These are phyloP conservation scores for Hapsidospora chrysogenum DNA, from an alignment of 495 filamentous ascomycete species.

Conservation along the genomic window DNA sequence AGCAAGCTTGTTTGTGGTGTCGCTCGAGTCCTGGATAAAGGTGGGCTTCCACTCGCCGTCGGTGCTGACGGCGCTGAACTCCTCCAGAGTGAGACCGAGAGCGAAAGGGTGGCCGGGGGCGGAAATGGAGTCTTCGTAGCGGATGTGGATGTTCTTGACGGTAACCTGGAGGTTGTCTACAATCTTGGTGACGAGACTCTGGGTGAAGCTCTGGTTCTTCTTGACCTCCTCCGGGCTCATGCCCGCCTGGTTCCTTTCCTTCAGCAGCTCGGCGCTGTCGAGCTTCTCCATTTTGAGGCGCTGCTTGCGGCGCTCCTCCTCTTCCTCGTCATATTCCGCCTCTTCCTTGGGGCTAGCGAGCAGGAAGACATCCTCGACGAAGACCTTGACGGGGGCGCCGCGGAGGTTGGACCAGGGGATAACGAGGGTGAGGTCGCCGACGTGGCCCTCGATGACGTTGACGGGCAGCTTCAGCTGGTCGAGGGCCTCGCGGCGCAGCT, in stretches of 20 bases:
- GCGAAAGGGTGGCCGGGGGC: constrained; percentile 92
- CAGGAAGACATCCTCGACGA: constrained; percentile 91
- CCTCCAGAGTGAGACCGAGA: constrained; percentile 75
- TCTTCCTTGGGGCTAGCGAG: constrained; percentile 90
- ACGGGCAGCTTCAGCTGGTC: constrained; percentile 91
- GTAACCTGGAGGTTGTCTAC: constrained; percentile 95
- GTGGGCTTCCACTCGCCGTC: constrained; percentile 86
- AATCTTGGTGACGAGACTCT: constrained; percentile 85
- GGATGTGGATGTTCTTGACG: constrained; percentile 93
- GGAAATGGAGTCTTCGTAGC: constrained; percentile 94
- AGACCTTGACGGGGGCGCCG: constrained; percentile 83
- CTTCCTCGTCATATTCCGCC: constrained; percentile 78
- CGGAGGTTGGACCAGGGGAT: constrained; percentile 95
- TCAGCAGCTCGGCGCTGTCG: constrained; percentile 84
- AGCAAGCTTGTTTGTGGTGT: constrained; percentile 80
- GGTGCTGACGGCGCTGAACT: constrained; percentile 91
- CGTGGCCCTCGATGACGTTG: constrained; percentile 89
- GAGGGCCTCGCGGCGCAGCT: constrained; percentile 83
- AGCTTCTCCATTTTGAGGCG: constrained; percentile 93
- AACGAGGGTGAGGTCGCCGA: constrained; percentile 73
- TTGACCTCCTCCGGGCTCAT: constrained; percentile 89
- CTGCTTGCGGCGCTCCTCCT: constrained; percentile 70
- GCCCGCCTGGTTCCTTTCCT: constrained; percentile 80
- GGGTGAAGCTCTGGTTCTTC: constrained; percentile 89
- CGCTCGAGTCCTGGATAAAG: constrained; percentile 73